Base-by-base conservation (phyloP, 768 basidiomycete genomes). In the Lentinula sp. region DNA sequence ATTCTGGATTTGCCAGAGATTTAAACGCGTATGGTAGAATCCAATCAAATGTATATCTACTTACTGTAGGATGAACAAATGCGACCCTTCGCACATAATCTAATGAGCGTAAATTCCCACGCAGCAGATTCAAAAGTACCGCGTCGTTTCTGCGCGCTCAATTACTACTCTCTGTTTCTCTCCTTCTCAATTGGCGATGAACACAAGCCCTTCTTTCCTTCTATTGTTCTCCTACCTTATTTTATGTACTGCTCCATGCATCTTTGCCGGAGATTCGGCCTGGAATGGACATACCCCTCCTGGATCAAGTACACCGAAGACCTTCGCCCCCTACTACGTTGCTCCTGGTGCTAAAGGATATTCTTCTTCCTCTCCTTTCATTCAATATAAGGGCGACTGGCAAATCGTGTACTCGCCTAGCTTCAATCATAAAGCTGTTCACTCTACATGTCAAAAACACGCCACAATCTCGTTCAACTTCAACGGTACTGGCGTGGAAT, bases 401-500 rank as follows among this genome's bases (percentile, higher is more conserved):
- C 69, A 68, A 7, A 79, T 83, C 31, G 70, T 77, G 1, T 84
- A 76, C 65, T 86, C 87, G 0, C 69, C 71, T 1, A 71, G 75
- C 39, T 86, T 83, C 65, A 69, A 83, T 34, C 73, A 78, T 18
- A 76, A 80, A 15, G 80, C 84, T 13, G 71, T 83, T 37, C 80
- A 76, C 13, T 78, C 76, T 67, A 86, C 87, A 0, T 71, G 74
- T 13, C 70, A 80, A 50, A 71, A 71, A 16, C 76, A 76, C 51
- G 83, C 88, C 10, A 72, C 80, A 3, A 73, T 82, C 50, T 74
- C 75, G 1, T 81, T 91, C 71, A 76, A 79, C 2, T 91, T 91
- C 71, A 74, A 75, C n/a, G 90, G 89, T 13, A 87, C 85, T 11
- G 88, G 88, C 0, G 78, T 92, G 64, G 90, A 91, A 71, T 88